Conservation (phyloP, 2,329 filamentous ascomycete genomes). For the Beauveria caledonica region DNA sequence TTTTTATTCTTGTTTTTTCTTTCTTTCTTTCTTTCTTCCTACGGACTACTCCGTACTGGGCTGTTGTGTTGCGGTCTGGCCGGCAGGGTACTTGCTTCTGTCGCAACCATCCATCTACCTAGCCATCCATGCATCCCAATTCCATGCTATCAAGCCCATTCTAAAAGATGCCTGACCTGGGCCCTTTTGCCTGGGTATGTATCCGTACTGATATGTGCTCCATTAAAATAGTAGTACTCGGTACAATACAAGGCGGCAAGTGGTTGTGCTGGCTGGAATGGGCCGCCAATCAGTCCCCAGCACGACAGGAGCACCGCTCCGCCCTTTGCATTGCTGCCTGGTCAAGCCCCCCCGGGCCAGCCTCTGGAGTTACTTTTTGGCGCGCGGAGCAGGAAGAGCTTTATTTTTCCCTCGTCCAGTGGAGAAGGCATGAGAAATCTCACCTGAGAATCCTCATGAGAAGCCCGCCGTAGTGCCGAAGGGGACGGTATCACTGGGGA, state of each 20-base stretch:
- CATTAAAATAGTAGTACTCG: neutral
- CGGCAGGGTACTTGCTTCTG: neutral
- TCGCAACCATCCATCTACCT: neutral
- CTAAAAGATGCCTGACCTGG: no score
- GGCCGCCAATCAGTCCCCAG: constrained; percentile 25
- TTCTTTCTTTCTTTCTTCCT: neutral
- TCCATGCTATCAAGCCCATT: no score
- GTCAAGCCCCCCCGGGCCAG: neutral
- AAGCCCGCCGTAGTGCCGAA: constrained; percentile 9
- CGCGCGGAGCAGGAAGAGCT: neutral
- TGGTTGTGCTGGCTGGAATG: constrained; percentile 14
- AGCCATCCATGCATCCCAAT: neutral
- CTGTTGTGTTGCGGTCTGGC: no score
- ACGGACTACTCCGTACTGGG: no score
- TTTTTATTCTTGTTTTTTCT: neutral
- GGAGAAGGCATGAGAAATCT: constrained; percentile 6
- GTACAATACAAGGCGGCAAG: neutral
- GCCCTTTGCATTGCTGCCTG: constrained; percentile 11
- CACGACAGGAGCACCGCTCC: constrained; percentile 20
- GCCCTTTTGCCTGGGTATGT: no score
- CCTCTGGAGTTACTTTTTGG: neutral
- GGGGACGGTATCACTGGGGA: neutral
- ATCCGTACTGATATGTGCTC: no score
- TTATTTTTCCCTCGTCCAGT: neutral
- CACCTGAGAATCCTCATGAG: constrained; percentile 9